phyloP scores from a whole-genome alignment of 1,139 yeast genomes.

The Yamadazyma triangularis region DNA sequence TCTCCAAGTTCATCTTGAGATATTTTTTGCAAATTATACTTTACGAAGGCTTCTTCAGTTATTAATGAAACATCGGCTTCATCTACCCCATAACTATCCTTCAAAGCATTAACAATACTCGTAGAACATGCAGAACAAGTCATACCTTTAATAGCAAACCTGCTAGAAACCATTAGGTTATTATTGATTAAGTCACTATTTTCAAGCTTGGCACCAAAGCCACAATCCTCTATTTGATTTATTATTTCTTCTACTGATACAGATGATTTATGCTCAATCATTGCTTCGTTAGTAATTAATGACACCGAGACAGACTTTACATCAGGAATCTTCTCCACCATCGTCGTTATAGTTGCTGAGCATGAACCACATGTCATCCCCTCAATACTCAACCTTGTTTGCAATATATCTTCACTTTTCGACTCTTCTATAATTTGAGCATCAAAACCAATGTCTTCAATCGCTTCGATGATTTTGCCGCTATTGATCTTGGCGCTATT shows the following conservation, averaged over 20 bases:
- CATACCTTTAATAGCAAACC: constrained; percentile 59
- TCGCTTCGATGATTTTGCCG: constrained; percentile 16
- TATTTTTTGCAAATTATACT: constrained; percentile 30
- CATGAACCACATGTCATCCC: constrained; percentile 45
- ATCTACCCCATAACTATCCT: constrained; percentile 41
- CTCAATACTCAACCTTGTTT: constrained; percentile 4
- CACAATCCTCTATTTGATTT: constrained; percentile 28
- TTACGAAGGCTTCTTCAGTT: constrained; percentile 66
- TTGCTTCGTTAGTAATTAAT: constrained; percentile 32
- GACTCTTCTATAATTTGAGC: constrained; percentile 14
- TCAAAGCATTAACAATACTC: constrained; percentile 55
- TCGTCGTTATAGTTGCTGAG: constrained; percentile 32
- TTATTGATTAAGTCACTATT: constrained; percentile 4
- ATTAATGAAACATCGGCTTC: constrained; percentile 61
- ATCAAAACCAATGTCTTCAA: constrained; percentile 41
- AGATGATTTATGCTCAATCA: constrained; percentile 17
- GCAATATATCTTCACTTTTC: not conserved
- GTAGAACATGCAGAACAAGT: constrained; percentile 82
- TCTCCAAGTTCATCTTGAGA: constrained; percentile 34
- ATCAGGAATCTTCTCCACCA: constrained; percentile 19
- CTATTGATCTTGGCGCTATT: constrained; percentile 7
- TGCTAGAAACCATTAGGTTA: constrained; percentile 2
- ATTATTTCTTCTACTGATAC: constrained; percentile 12
- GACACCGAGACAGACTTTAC: constrained; percentile 26
- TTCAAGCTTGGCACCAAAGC: constrained; percentile 16